Conservation (phyloP, 2,329 filamentous ascomycete species). For the Phialophora tarda region DNA sequence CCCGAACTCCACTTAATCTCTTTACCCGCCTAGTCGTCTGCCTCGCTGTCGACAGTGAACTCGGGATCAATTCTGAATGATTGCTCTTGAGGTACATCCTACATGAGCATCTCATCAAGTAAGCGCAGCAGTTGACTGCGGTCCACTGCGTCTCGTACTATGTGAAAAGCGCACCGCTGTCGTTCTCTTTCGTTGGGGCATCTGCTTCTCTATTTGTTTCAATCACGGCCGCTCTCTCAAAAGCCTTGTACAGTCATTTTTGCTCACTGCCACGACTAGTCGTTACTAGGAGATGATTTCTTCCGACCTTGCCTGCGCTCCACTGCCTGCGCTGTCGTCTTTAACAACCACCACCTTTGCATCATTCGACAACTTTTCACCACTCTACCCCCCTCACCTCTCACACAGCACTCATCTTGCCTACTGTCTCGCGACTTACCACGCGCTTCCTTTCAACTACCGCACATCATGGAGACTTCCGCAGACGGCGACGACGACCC, state of each 20-base stretch:
- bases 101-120: neutral
- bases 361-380: neutral
- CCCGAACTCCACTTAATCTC: neutral
- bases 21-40: neutral
- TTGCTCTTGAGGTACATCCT: neutral
- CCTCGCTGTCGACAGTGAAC: neutral
- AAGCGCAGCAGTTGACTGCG: neutral
- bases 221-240: neutral
- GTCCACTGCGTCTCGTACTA: neutral
- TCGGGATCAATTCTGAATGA: neutral
- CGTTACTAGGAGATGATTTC: neutral
- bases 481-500: conserved; percentile 63
- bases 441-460: neutral
- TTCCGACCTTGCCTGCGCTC: neutral
- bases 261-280: neutral
- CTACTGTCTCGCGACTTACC: neutral
- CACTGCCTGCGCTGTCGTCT: conserved; percentile 2
- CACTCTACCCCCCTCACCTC: neutral
- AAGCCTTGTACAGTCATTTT: neutral
- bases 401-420: conserved; percentile 5
- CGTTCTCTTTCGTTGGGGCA: neutral
- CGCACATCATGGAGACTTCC: conserved; percentile 25
- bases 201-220: neutral
- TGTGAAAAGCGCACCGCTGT: neutral
- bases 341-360: neutral